These are phyloP conservation scores for Penicillium sp. DNA, from an alignment of 2,329 filamentous ascomycete genomes.

Conservation along the genomic window DNA sequence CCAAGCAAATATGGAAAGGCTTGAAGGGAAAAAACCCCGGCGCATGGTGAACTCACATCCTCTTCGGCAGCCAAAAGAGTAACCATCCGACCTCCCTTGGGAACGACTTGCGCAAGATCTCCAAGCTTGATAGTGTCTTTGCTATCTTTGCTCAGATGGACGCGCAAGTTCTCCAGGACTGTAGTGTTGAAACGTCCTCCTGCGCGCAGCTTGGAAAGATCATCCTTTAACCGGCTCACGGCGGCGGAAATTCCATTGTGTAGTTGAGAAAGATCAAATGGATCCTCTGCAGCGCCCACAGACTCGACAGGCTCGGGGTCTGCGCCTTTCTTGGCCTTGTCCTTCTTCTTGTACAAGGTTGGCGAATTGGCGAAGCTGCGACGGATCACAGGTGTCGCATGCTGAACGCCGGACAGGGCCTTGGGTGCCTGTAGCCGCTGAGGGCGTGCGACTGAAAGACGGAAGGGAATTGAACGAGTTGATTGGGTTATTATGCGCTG, in stretches of 20 bases:
- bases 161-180: slow-evolving; percentile 61
- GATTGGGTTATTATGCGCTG: slow-evolving; percentile 13
- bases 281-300: slow-evolving; percentile 48
- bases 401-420: neutral
- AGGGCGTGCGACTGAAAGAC: neutral
- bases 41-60: slow-evolving; percentile 50
- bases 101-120: slow-evolving; percentile 68
- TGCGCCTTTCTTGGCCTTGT: slow-evolving; percentile 52
- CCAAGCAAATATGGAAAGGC: neutral
- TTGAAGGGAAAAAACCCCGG: neutral
- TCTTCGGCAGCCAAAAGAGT: slow-evolving; percentile 67
- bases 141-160: slow-evolving; percentile 56
- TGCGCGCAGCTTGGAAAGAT: slow-evolving; percentile 62
- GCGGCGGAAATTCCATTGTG: slow-evolving; percentile 58
- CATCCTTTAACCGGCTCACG: slow-evolving; percentile 60
- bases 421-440: neutral
- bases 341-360: slow-evolving; percentile 54
- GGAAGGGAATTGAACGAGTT: neutral
- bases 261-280: slow-evolving; percentile 62
- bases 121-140: slow-evolving; percentile 58
- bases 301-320: slow-evolving; percentile 32
- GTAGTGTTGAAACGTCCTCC: slow-evolving; percentile 66
- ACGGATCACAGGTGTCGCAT: neutral
- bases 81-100: slow-evolving; percentile 62
- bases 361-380: slow-evolving; percentile 47